Base-by-base conservation (phyloP, 2,329 filamentous ascomycete species). In the Fusarium acutatum region DNA sequence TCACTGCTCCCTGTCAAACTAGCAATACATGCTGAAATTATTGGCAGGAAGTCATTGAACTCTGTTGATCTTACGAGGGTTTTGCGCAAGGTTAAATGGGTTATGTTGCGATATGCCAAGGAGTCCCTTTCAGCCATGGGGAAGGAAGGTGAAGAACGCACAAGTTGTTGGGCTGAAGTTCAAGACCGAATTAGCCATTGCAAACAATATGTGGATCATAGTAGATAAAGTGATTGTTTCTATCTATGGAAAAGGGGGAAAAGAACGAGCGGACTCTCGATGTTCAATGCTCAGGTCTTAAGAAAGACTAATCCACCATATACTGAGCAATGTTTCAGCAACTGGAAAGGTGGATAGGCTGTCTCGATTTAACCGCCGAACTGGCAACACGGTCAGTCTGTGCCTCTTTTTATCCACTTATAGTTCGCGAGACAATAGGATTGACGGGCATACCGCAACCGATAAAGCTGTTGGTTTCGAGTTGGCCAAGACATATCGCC, bases 161-260 rank as follows among this genome's bases (percentile, higher is more conserved):
- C 26, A 0, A 1, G 44, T 17, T 8, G 2, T 17, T 30, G 14
- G 6, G 6, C 14, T n/a, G 20, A n/a, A 2, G 3, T 30, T 8
- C 20, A 1, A 0, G 7, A 46, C 12, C 24, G 5, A 28, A 20
- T 28, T 7, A 10, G 17, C 24, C 8, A 20, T 20, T 20, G 17
- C 0, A 20, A 26, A 26, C 7, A 7, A 30, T 7, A 47, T 47
- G 9, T 4, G 11, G 26, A 22, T n/a, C 6, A 17, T 0, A 30
- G 26, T 15, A 17, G 4, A 30, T 17, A 11, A 1, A 15, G 2
- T 11, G 1, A 17, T 17, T 30, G 1, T 9, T 11, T 7, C 13
- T 8, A n/a, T 30, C 0, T 6, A 17, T 12, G 9, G 6, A 6
- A 17, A 47, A 8, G 7, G 1, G 6, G 4, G 4, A 9, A 2